Base-by-base conservation (phyloP, 805 yeast species). In the Wickerhamiella parazyma region DNA sequence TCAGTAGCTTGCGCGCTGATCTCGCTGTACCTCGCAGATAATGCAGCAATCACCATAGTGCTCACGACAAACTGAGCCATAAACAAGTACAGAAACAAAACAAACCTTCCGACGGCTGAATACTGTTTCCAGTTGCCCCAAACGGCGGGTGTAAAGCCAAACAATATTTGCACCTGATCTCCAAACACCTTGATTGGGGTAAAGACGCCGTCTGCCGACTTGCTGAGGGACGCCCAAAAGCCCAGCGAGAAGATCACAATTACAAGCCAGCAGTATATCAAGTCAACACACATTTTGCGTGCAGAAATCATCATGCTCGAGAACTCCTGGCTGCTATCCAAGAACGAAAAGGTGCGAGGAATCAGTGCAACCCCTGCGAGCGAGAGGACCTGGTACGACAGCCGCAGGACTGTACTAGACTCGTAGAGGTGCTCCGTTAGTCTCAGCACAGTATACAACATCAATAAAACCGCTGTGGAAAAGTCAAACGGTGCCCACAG, bases 131-230 rank as follows among this genome's bases (percentile, higher is more conserved):
- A 73, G 43, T 68, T 69, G 37, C 65, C 63, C 78, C 78, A 73
- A 3, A 73, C 77, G 0, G 76, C 71, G 0, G 78, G 78, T 1
- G 78, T 73, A 53, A 70, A 73, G 0, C 78, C 78, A 53, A 72
- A 73, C 48, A 73, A 65, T 3, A 73, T 61, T 53, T 71, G 70
- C 36, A 72, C 55, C 63, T 72, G 63, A 46, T 69, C 73, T 51
- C 67, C 72, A 11, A 74, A 69, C 18, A 73, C 72, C 28, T 67
- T 63, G 31, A 60, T 55, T 16, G 70, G 60, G 1, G 64, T 59
- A 41, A 66, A 59, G 29, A 65, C 54, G 41, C 67, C 67, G 10
- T 63, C 52, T 3, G 73, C 72, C 49, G 64, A 65, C 37, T 71
- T 64, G 7, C 73, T 66, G 47, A 73, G 70, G 29, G 74, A 70